Evolutionary conservation across 164 flowering plant genomes (phyloP), one percentile per base, ranked within the genome.

Genomic region (Malania oleifera): DNA sequence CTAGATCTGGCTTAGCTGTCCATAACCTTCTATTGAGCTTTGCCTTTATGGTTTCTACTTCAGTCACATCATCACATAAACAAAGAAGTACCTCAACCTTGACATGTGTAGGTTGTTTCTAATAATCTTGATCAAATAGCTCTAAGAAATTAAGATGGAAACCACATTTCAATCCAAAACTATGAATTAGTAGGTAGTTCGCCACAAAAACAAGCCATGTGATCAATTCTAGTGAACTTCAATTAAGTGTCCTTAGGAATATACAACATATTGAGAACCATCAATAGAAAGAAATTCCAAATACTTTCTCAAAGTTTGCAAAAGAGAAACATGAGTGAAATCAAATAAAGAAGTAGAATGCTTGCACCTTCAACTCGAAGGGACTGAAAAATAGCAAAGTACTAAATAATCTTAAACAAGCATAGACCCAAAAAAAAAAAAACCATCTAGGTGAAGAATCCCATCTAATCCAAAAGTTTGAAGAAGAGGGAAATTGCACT

Each of bases 161-260:
- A 57, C 77, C 77, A 68, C 80, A 73, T 64, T 77, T 81, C 48
- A 73, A 57, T 46, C 60, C 75, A 17, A 81, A 73, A 54, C 81
- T 76, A 66, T 71, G 71, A 70, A 87, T 47, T 41, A 93, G 52
- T 22, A 86, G 71, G 67, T 95, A 95, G 67, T 84, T 91, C 20
- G 70, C 80, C 83, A 86, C 54, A 56, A 79, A 95, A 59, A 89
- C 56, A 18, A 98, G 97, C 97, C 97, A 95, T 0, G 97, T 86
- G 56, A 91, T 68, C 59, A 70, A 41, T 64, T 95, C 97, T 76
- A 95, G 65, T 26, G 89, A 73, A 53, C 67, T 76, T 98, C 99
- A 95, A 57, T 91, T 79, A 62, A 95, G 86, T 65, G 75, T 72
- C 96, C 97, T 95, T 88, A 64, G 68, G 97, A 95, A 68, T 67